Evolutionary conservation across 495 filamentous ascomycete species (phyloP).

Genomic region (Pseudevernia furfuracea): DNA sequence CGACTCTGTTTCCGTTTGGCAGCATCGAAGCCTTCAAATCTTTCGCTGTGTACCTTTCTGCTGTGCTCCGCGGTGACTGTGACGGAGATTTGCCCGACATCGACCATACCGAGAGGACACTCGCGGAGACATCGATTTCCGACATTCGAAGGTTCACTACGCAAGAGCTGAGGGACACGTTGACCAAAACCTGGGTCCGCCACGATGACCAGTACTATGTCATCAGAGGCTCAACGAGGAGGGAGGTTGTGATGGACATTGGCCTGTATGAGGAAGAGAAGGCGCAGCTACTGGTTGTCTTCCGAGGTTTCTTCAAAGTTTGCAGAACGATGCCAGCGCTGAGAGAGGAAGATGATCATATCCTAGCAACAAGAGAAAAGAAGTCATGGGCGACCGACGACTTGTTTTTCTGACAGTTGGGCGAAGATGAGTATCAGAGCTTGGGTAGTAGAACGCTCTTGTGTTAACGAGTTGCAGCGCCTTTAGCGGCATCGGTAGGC

Average conservation of each 20-base stretch:
- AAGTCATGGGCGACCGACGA: not conserved
- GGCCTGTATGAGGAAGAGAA: slow-evolving; percentile 32
- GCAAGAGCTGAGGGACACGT: slow-evolving; percentile 28
- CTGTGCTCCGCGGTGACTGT: slow-evolving; percentile 18
- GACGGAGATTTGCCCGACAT: not conserved
- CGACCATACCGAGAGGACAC: not conserved
- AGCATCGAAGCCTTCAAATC: slow-evolving; percentile 33
- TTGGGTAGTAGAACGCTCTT: not conserved
- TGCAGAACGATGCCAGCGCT: slow-evolving; percentile 17
- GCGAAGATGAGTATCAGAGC: not conserved
- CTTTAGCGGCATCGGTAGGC: slow-evolving; percentile 10
- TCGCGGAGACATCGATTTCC: not conserved
- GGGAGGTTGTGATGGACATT: slow-evolving; percentile 32
- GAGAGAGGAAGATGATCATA: slow-evolving; percentile 9
- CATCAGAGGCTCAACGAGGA: slow-evolving; percentile 27
- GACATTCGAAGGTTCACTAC: slow-evolving; percentile 28
- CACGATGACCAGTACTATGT: slow-evolving; percentile 32
- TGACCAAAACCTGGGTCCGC: slow-evolving; percentile 32
- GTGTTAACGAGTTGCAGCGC: not conserved
- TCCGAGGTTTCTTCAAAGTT: slow-evolving; percentile 23
- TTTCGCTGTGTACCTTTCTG: slow-evolving; percentile 30
- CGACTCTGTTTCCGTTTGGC: slow-evolving; percentile 22
- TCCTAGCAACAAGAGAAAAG: not conserved
- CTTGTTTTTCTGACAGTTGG: not conserved
- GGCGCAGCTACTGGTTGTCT: slow-evolving; percentile 13